phyloP scores from a whole-genome alignment of 2,329 filamentous ascomycete species.

The Zymoseptoria passerinii region DNA sequence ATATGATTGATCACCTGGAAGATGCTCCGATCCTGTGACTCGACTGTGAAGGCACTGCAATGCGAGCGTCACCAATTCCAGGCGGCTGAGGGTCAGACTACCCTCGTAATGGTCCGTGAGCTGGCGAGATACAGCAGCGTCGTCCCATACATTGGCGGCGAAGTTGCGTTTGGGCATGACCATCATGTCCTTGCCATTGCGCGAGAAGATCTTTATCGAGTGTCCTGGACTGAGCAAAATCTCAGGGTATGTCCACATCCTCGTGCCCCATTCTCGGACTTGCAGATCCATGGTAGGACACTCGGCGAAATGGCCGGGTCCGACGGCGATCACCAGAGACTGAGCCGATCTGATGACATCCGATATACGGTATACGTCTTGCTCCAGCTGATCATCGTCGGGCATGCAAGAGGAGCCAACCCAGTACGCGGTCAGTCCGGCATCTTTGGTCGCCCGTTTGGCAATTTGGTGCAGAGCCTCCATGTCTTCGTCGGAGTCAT shows the following conservation, averaged over 20 bases:
- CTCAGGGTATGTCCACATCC: constrained; percentile 43
- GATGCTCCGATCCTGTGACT: constrained; percentile 29
- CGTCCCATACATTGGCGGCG: constrained; percentile 34
- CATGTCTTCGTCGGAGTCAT: constrained; percentile 4
- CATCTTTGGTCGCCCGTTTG: constrained; percentile 32
- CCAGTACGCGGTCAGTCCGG: constrained; percentile 3
- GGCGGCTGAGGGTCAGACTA: constrained; percentile 32
- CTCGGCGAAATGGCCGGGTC: constrained; percentile 18
- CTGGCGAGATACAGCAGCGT: constrained; percentile 33
- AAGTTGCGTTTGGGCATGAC: constrained; percentile 35
- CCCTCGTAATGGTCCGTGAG: constrained; percentile 42
- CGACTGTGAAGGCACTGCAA: constrained; percentile 36
- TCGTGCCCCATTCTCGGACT: constrained; percentile 38
- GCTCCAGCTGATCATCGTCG: constrained; percentile 26
- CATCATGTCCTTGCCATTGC: constrained; percentile 18
- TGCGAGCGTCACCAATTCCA: constrained; percentile 37
- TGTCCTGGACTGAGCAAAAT: constrained; percentile 30
- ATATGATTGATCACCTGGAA: constrained; percentile 37
- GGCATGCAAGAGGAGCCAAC: constrained; percentile 20
- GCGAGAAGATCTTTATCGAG: constrained; percentile 29
- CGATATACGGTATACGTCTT: constrained; percentile 37
- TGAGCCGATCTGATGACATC: constrained; percentile 39
- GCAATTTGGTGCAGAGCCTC: constrained; percentile 18
- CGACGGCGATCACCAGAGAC: constrained; percentile 37
- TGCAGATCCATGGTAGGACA: constrained; percentile 21